A percentile compares a stretch with the other conserved stretches of the same genome.
Evolutionary conservation across 257 asterid genomes (phyloP).

Genomic region (Thymus mandschuricus): DNA sequence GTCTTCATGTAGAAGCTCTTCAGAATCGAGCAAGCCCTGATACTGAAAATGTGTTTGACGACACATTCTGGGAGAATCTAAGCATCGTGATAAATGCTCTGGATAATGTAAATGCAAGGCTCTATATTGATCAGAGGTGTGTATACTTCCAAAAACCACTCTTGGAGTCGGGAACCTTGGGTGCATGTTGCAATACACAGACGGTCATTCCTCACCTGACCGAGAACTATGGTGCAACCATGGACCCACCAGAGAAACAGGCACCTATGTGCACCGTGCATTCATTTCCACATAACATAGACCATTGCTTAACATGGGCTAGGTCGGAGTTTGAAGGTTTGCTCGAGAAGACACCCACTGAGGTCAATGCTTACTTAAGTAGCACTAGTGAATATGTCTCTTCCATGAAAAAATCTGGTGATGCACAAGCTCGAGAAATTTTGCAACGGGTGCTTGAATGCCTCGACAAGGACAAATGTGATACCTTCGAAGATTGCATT

Average conservation of each 20-base stretch:
- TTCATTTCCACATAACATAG: constrained; percentile 89
- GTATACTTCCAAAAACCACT: constrained; percentile 90
- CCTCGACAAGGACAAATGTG: constrained; percentile 70
- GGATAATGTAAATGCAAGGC: constrained; percentile 88
- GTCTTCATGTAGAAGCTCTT: constrained; percentile 65
- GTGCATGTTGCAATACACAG: constrained; percentile 86
- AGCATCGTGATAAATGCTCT: constrained; percentile 78
- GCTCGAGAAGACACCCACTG: constrained; percentile 86
- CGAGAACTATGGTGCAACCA: constrained; percentile 87
- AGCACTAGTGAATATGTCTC: constrained; percentile 67
- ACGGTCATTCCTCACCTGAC: constrained; percentile 89
- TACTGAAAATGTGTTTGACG: constrained; percentile 83
- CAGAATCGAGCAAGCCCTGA: constrained; percentile 90
- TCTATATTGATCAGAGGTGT: constrained; percentile 91
- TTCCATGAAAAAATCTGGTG: constrained; percentile 74
- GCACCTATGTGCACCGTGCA: constrained; percentile 96
- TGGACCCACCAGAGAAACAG: constrained; percentile 95
- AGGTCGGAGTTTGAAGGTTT: constrained; percentile 89
- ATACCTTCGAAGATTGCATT: constrained; percentile 82
- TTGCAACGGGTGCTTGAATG: constrained; percentile 78
- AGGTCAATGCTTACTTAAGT: constrained; percentile 73
- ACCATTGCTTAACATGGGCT: constrained; percentile 97
- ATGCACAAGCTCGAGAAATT: constrained; percentile 86
- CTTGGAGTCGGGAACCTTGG: constrained; percentile 91
- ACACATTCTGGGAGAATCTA: constrained; percentile 83